Base-by-base conservation (phyloP, 805 yeast genomes). In the Kurtzmaniella fragi region DNA sequence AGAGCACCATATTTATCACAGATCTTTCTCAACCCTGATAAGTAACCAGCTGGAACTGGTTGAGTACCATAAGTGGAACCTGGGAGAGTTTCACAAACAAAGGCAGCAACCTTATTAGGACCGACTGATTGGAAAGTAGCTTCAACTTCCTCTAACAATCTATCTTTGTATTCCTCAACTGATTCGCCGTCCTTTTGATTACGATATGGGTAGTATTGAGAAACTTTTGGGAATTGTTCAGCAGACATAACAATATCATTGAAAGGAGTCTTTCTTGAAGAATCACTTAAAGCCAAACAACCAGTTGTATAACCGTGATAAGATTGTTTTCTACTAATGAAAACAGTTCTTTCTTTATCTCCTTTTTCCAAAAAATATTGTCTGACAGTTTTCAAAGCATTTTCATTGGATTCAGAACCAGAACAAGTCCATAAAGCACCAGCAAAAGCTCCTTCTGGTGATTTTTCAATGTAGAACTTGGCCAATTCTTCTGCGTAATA, bases 361-460 rank as follows among this genome's bases (percentile, higher is more conserved):
- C 57, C 56, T 32, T 40, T 53, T 43, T 56, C 62, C 26, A 49
- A 17, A 42, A 45, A 49, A 39, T 57, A 57, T 39, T 56, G 62
- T 39, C 54, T 47, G 31, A 52, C 49, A 26, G 56, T 48, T 44
- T 56, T 59, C 43, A 57, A 35, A 9, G 59, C 56, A 42, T 53
- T 50, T 37, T 59, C 62, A 38, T 56, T 59, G 13, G 61, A 47
- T 41, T 59, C 64, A 20, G 61, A 54, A 10, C 64, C 64, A 4
- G 61, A 59, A 12, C 53, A 45, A n/a, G 53, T 65, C 56, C 66
- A 68, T 26, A 66, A 54, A 4, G 72, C 75, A 36, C 65, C 53
- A 32, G 59, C 62, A 48, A 71, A 70, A 6, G 71, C 64, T 12
- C 66, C 70, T n/a, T 48, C 45, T 37, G 73, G 73, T n/a, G 74